Evolutionary conservation across 2,329 filamentous ascomycete species (phyloP), one percentile per base, ranked within the genome.

Genomic region (Aspergillus pseudonomiae): DNA sequence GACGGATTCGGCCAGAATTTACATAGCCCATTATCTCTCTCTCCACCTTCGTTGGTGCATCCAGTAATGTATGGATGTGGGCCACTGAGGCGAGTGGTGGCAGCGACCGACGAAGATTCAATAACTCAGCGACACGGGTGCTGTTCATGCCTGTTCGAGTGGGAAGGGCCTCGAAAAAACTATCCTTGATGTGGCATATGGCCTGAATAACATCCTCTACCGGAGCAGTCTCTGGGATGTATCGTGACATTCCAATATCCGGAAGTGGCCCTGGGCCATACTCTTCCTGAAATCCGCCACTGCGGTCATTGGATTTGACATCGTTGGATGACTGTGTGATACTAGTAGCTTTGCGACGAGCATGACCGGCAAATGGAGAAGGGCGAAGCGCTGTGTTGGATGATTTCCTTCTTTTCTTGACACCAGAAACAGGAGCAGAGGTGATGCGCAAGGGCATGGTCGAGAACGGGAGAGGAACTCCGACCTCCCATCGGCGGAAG

Each of bases 61-160:
- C 75, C 43, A 84, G 79, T 16, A 89, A 70, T 1, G 86, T 86
- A 74, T 89, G 85, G 0, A 89, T 77, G 74, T 89, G 87, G 21
- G 86, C 85, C 53, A 88, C 75, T 0, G 85, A 87, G 12, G 87
- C 85, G 32, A 89, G 80, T 0, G 85, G 84, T 14, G 88, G 86
- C 53, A 89, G 71, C 48, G 77, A 80, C 56, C 76, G 79, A 14
- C 86, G 81, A 64, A 84, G 82, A 59, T 88, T 87, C 57, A 89
- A 74, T 2, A 88, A 82, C 65, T 88, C 83, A 5, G 86, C 82
- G 53, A 88, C 88, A 11, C 85, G 81, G 10, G 82, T 84, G 63
- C 85, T 87, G 70, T 86, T 87, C 86, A 90, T 88, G 4, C 87
- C 87, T 0, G 85, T 81, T 11, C 81, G 79, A 24, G 77, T 77